Base-by-base conservation (phyloP, 2,329 filamentous ascomycete genomes). In the Fonsecaea monophora region DNA sequence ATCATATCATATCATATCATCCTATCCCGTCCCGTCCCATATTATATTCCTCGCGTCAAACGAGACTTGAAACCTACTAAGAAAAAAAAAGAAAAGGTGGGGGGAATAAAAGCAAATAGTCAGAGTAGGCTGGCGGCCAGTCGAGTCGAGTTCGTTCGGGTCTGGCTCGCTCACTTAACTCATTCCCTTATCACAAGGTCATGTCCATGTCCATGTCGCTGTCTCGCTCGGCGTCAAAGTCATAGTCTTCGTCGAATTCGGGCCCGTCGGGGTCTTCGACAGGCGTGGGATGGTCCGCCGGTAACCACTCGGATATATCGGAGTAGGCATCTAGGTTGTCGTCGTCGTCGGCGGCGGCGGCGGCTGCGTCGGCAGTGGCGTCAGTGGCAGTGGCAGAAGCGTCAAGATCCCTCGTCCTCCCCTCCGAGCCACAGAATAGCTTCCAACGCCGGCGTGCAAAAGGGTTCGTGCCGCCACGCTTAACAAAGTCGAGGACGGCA, bases 121-220 rank as follows among this genome's bases (percentile, higher is more conserved):
- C 25, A 25, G 2, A 25, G 25, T 25, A 25, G 25, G 25, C 25
- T 3, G 25, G 25, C 25, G 25, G 25, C 25, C 25, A 25, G 25
- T 25, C 25, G 25, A 25, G 25, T 25, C 25, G 3, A 3, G 25
- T 3, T 25, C 25, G 25, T 25, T 25, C 25, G 3, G 25, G 2
- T 25, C 25, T 25, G 25, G 25, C 25, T 25, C 25, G 25, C 25
- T 2, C 25, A 25, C 25, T 25, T 3, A 25, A 25, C 3, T 25
- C 25, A 25, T 3, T 25, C 18, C 50, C 18, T 2, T n/a, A 7
- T 2, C 56, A 10, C 32, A 12, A 25, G 1, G 6, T 10, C 18
- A n/a, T 42, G 10, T 60, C 62, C 58, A 66, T 60, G 5, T 68
- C 66, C 13, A 66, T 30, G 34, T 62, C 65, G 30, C 61, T 66